Evolutionary conservation across 2,329 filamentous ascomycete genomes (phyloP).

Genomic region (Didymella pinodella): DNA sequence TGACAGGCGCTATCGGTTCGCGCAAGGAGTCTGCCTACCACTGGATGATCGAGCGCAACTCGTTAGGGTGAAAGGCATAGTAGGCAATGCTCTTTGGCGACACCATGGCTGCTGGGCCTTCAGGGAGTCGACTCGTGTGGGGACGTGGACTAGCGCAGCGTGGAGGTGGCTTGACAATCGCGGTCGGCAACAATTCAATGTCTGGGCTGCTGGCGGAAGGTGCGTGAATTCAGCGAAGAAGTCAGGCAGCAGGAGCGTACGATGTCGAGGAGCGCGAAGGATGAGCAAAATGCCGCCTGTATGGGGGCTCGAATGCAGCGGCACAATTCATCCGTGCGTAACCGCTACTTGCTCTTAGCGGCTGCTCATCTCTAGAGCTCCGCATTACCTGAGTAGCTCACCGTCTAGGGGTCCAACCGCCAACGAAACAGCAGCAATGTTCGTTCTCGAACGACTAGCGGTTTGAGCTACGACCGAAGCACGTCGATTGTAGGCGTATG

Average conservation of each 20-base stretch:
- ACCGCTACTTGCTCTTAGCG: constrained; percentile 2
- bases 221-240: constrained; percentile 24
- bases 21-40: constrained; percentile 67
- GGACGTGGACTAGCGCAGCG: constrained; percentile 16
- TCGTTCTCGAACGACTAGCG: neutral
- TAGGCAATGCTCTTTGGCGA: constrained; percentile 66
- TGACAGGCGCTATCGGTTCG: neutral
- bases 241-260: constrained; percentile 17
- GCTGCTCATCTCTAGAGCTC: constrained; percentile 18
- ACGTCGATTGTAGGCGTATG: neutral
- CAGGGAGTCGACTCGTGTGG: constrained; percentile 24
- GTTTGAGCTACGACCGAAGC: neutral
- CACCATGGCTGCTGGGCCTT: constrained; percentile 39
- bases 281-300: constrained; percentile 21
- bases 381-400: constrained; percentile 2
- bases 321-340: constrained; percentile 19
- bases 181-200: constrained; percentile 19
- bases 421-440: neutral
- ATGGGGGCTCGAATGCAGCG: constrained; percentile 20
- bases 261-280: constrained; percentile 20
- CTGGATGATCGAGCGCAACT: constrained; percentile 86
- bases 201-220: neutral
- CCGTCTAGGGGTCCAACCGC: constrained; percentile 8
- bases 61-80: constrained; percentile 75
- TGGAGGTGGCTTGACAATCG: constrained; percentile 8